phyloP scores from a whole-genome alignment of 371 early-diverging fungal species.

The Mortierella sp. region DNA sequence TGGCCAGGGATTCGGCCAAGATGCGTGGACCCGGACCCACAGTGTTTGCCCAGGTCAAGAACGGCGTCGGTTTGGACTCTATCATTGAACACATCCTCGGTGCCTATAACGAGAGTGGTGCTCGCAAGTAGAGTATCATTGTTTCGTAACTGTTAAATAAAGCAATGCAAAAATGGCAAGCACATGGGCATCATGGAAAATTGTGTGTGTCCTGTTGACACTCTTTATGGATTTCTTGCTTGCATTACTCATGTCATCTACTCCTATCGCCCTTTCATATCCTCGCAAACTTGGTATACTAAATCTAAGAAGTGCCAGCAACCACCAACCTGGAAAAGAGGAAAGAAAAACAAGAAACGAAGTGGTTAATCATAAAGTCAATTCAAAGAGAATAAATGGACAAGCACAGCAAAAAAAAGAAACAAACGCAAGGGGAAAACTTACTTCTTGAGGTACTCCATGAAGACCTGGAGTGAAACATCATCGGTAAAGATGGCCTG shows the following conservation, averaged over 20 bases:
- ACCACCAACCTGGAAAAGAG: constrained; percentile 42
- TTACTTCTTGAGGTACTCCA: constrained; percentile 95
- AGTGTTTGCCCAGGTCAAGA: constrained; percentile 90
- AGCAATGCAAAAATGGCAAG: background rate
- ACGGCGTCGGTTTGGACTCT: constrained; percentile 86
- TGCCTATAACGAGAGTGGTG: constrained; percentile 80
- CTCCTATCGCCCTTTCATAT: background rate
- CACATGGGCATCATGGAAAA: background rate
- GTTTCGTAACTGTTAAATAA: too few species aligned
- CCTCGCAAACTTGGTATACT: constrained; percentile 20
- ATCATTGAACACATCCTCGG: constrained; percentile 86
- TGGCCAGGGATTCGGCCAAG: constrained; percentile 91
- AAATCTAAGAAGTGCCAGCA: constrained; percentile 41
- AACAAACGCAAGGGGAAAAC: constrained; percentile 20
- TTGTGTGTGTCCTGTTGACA: background rate
- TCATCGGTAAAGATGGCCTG: constrained; percentile 98
- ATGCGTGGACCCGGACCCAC: constrained; percentile 91
- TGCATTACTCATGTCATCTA: constrained; percentile 4
- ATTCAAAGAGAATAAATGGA: background rate
- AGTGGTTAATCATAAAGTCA: background rate
- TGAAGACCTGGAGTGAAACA: constrained; percentile 97
- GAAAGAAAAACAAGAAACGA: background rate
- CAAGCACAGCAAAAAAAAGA: background rate
- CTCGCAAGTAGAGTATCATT: constrained; percentile 34
- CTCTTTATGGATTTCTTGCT: constrained; percentile 7